These are phyloP conservation scores for Talaromyces proteolyticus DNA, from an alignment of 495 filamentous ascomycete species.

Conservation along the genomic window DNA sequence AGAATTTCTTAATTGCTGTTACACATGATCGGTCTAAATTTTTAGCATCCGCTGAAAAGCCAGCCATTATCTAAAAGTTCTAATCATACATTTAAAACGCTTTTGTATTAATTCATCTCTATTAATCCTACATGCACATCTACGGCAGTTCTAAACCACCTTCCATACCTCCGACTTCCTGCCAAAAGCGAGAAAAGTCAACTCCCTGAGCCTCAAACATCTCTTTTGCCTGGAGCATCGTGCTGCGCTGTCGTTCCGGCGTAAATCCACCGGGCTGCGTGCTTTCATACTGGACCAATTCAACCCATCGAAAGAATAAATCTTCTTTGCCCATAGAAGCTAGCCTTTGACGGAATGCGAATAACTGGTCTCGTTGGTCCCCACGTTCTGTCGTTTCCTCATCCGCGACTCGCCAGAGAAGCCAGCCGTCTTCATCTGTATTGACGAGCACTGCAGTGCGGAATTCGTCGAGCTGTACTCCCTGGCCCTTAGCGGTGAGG, in stretches of 20 bases:
- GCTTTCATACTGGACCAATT: conserved; percentile 78
- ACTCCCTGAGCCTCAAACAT: conserved; percentile 66
- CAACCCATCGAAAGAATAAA: conserved; percentile 80
- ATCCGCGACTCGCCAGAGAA: conserved; percentile 49
- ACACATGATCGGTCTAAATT: too few relatives aligned
- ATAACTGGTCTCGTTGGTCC: conserved; percentile 51
- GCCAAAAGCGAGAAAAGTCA: conserved; percentile 73
- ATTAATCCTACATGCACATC: neutral
- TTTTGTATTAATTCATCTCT: too few relatives aligned
- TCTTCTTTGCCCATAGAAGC: conserved; percentile 70
- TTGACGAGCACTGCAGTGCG: conserved; percentile 60
- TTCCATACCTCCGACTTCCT: conserved; percentile 62
- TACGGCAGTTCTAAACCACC: conserved; percentile 12
- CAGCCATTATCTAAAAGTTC: too few relatives aligned
- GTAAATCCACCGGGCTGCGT: conserved; percentile 67
- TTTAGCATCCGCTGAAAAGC: too few relatives aligned
- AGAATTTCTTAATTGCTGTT: too few relatives aligned
- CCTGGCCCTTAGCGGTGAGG: conserved; percentile 35
- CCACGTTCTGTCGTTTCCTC: conserved; percentile 43
- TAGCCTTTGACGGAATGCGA: conserved; percentile 66
- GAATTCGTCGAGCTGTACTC: conserved; percentile 46
- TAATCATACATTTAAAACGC: too few relatives aligned
- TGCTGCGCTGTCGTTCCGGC: conserved; percentile 56
- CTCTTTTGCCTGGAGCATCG: conserved; percentile 58
- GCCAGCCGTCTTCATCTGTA: conserved; percentile 59